Conservation (phyloP, 345 rosid species). For the Cochlearia excelsa region DNA sequence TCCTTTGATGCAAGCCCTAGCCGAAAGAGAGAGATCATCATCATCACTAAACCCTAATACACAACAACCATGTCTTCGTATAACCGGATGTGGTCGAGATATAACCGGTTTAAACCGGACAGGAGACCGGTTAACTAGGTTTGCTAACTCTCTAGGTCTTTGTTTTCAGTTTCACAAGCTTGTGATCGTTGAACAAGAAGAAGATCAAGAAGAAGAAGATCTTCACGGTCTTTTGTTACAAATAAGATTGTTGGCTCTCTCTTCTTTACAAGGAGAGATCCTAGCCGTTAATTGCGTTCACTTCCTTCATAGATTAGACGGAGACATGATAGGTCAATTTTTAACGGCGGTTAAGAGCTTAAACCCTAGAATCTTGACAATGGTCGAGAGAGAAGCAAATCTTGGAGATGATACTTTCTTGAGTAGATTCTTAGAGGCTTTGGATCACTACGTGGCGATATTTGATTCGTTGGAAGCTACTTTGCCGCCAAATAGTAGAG, state of each 20-base stretch:
- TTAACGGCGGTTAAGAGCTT: slow-evolving; percentile 60
- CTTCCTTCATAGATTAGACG: slow-evolving; percentile 56
- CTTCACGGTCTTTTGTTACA: slow-evolving; percentile 44
- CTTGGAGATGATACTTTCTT: slow-evolving; percentile 65
- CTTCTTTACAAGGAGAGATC: slow-evolving; percentile 57
- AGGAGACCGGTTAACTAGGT: slow-evolving; percentile 76
- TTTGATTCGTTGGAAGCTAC: slow-evolving; percentile 93
- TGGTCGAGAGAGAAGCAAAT: slow-evolving; percentile 78
- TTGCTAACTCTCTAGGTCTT: slow-evolving; percentile 78
- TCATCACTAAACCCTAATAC: slow-evolving; percentile 30
- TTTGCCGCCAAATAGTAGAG: slow-evolving; percentile 79
- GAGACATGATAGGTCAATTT: slow-evolving; percentile 45
- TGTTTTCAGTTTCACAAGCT: slow-evolving; percentile 78
- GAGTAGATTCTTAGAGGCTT: slow-evolving; percentile 66
- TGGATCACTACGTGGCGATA: slow-evolving; percentile 74
- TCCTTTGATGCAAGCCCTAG: slow-evolving; percentile 92
- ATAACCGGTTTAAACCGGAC: slow-evolving; percentile 55
- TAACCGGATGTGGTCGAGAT: slow-evolving; percentile 84
- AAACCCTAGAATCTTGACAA: slow-evolving; percentile 75
- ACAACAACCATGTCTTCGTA: slow-evolving; percentile 58
- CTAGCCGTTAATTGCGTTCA: slow-evolving; percentile 76
- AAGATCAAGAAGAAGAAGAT: slow-evolving; percentile 35
- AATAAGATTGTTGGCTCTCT: slow-evolving; percentile 42
- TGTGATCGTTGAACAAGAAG: slow-evolving; percentile 35
- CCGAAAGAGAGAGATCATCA: slow-evolving; percentile 41